These are phyloP conservation scores for Leishmania aethiopica DNA, from an alignment of 208 protist species.

Conservation along the genomic window DNA sequence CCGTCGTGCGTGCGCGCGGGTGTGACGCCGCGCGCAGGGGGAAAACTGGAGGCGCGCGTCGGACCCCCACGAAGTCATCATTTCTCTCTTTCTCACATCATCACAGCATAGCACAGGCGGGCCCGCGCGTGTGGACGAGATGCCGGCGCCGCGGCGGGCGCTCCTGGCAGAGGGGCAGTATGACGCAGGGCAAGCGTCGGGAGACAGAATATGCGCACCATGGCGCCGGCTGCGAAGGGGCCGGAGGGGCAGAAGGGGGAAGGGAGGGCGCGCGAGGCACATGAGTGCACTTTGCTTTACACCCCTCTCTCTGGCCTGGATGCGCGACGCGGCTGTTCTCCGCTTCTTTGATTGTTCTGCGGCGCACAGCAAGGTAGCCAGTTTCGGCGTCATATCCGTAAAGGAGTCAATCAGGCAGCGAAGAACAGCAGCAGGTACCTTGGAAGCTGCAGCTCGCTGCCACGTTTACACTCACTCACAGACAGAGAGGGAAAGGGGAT, in stretches of 20 bases:
- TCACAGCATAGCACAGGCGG: background rate
- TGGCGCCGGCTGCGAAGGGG: background rate
- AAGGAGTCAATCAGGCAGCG: background rate
- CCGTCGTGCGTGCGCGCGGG: conserved; percentile 17
- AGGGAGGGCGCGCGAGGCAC: background rate
- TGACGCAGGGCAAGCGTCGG: background rate
- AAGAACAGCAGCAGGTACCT: background rate
- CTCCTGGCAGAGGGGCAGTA: background rate
- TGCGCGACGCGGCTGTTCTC: background rate
- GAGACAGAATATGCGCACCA: background rate
- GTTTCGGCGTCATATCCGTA: background rate
- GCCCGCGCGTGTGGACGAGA: background rate
- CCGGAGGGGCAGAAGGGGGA: background rate
- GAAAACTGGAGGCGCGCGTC: conserved; percentile 9
- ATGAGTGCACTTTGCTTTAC: background rate
- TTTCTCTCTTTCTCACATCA: conserved; percentile 15
- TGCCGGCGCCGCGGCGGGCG: conserved; percentile 7
- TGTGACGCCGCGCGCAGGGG: conserved; percentile 24
- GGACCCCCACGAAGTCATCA: conserved; percentile 28
- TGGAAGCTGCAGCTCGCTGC: background rate
- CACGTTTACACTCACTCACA: background rate
- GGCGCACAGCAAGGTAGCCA: background rate
- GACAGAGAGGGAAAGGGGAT: background rate
- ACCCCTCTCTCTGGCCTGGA: background rate
- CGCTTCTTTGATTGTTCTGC: background rate